A percentile compares a stretch with the other conserved stretches of the same genome.
These are phyloP conservation scores for Cadophora luteo-olivacea DNA, from an alignment of 2,329 filamentous ascomycete species.

Conservation along the genomic window DNA sequence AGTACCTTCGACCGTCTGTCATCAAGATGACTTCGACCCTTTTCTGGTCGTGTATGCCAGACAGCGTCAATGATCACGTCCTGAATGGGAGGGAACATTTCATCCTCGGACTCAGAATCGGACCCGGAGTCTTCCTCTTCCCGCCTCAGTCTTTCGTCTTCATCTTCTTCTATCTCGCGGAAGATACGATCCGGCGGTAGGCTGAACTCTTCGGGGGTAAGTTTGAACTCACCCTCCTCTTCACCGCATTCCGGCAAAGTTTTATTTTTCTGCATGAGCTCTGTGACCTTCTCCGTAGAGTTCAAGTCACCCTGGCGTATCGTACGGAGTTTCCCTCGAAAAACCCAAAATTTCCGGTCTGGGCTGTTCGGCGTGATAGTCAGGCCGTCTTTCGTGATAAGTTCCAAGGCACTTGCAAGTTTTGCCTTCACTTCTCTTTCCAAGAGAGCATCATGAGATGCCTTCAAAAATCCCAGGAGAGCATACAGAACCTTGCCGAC, in stretches of 20 bases:
- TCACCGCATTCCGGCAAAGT: background rate
- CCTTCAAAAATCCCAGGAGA: background rate
- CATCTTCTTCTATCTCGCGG: background rate
- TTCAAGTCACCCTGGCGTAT: no score
- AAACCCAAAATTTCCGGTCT: background rate
- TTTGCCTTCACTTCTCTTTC: conserved; percentile 7
- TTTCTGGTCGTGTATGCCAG: background rate
- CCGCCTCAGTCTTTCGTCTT: no score
- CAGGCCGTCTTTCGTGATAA: background rate
- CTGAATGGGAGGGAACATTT: conserved; percentile 1
- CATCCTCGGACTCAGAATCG: conserved; percentile 2
- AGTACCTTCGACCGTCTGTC: background rate
- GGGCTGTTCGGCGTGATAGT: background rate
- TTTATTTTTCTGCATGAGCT: background rate
- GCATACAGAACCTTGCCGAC: conserved; percentile 3
- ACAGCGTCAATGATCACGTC: background rate
- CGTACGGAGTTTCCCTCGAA: background rate
- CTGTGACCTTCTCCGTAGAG: background rate
- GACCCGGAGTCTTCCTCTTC: background rate
- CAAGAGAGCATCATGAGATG: conserved; percentile 4
- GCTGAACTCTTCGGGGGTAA: background rate
- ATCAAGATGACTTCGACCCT: background rate
- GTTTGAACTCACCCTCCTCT: background rate
- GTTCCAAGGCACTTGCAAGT: background rate
- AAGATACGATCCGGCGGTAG: background rate